A percentile compares a stretch with the other conserved stretches of the same genome.
Evolutionary conservation across 257 asterid species (phyloP).

Genomic region (Primulina huaijiensis): DNA sequence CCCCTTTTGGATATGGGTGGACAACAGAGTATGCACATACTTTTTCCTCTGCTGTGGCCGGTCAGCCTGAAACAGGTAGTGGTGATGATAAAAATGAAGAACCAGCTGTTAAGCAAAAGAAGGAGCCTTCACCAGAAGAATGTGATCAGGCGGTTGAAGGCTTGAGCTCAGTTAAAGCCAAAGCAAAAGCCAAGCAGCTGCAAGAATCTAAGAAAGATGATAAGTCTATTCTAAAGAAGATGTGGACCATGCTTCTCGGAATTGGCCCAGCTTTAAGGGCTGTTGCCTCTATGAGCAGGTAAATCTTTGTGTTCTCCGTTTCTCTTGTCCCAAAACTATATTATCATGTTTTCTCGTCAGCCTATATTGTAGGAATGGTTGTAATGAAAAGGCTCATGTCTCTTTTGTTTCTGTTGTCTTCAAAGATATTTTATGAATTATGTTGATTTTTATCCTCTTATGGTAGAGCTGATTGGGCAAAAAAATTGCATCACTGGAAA

Average conservation of each 20-base stretch:
- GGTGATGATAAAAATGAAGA: conserved; percentile 55
- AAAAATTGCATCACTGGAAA: conserved; percentile 62
- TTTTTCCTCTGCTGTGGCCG: conserved; percentile 67
- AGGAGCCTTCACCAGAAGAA: conserved; percentile 96
- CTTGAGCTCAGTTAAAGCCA: conserved; percentile 82
- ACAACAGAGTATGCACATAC: conserved; percentile 38
- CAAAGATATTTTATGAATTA: not conserved
- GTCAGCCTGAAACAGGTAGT: conserved; percentile 51
- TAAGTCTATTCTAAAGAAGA: conserved; percentile 53
- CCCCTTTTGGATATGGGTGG: conserved; percentile 50
- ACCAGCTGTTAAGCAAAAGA: conserved; percentile 56
- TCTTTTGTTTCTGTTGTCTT: conserved; percentile 25
- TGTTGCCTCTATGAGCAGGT: conserved; percentile 98
- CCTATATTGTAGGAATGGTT: not conserved
- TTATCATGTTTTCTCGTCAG: not conserved
- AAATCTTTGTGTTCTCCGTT: conserved; percentile 20
- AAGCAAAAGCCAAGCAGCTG: conserved; percentile 80
- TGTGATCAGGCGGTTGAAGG: conserved; percentile 98
- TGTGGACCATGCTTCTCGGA: conserved; percentile 76
- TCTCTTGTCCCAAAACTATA: conserved; percentile 18
- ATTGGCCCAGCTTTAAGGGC: conserved; percentile 93
- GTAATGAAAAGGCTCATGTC: not conserved
- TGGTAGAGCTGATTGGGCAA: conserved; percentile 82
- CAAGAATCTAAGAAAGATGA: conserved; percentile 70
- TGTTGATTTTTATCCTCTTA: conserved; percentile 18